Conservation (phyloP, 305 asterid species). For the Striga hermonthica region DNA sequence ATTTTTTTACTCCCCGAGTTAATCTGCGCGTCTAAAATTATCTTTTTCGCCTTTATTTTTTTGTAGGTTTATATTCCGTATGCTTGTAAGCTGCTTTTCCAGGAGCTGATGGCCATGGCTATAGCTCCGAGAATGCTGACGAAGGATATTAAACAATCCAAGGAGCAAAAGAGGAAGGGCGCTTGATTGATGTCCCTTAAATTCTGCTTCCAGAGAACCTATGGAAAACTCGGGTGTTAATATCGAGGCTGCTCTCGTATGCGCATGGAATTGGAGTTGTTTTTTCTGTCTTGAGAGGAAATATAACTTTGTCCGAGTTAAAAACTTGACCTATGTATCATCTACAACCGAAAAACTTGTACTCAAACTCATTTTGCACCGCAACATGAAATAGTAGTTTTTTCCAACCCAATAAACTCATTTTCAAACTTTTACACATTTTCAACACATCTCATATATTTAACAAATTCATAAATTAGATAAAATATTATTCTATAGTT, state of each 20-base stretch:
- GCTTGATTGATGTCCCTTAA: conserved; percentile 42
- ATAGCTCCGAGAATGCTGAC: conserved; percentile 96
- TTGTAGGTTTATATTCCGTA: conserved; percentile 89
- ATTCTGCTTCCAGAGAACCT: not conserved
- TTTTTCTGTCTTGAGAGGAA: not conserved
- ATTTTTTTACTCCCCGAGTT: not conserved
- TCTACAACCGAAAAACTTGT: no score
- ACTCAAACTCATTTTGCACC: no score
- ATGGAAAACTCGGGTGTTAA: not conserved
- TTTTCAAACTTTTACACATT: no score
- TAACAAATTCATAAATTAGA: no score
- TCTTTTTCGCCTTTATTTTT: not conserved
- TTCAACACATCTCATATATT: no score
- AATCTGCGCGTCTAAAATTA: not conserved
- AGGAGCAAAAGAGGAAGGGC: conserved; percentile 60
- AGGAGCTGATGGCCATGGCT: conserved; percentile 97
- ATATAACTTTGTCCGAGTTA: not conserved
- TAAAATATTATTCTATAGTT: no score
- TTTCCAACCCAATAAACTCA: no score
- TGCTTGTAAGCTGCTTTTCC: conserved; percentile 92
- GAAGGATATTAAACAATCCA: conserved; percentile 64
- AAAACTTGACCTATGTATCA: no score
- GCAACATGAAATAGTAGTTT: no score
- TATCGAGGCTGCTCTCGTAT: no score
- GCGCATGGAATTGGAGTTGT: not conserved